Base-by-base conservation (phyloP, 176 grass and related monocot species). In the Aechmea fasciata region DNA sequence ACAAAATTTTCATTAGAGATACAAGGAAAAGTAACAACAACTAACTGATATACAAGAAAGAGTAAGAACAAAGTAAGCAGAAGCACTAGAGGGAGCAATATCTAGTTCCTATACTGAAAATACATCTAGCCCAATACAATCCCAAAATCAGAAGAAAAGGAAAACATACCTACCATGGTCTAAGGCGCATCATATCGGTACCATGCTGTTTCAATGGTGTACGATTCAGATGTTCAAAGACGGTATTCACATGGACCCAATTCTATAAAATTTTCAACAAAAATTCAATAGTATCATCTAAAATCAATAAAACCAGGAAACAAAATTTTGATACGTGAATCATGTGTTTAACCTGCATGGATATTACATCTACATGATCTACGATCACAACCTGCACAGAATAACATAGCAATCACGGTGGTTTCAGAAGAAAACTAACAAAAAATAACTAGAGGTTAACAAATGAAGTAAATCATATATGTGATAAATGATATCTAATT, bases 111-210 rank as follows among this genome's bases (percentile, higher is more conserved):
- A 41, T 6, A 41, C 33, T 41, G 33, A 41, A 41, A 41, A 41
- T 5, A 41, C 33, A 41, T 7, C 33, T 41, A 6, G 33, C 33
- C 33, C 3, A 41, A 4, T 41, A 7, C 33, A 68, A 63, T 13
- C 41, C n/a, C 80, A 5, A 8, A 20, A 63, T 63, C 24, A 48
- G 69, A 47, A 47, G 10, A 75, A 75, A 83, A n/a, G 25, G 50
- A 48, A 25, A 87, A 54, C 55, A 29, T 25, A 78, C 81, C 15
- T 83, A 96, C 93, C 93, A 97, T 72, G 81, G 89, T 62, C 93
- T 92, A 69, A 97, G 85, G 52, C 93, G 83, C 93, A 96, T 96
- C 78, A 96, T 78, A 78, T 92, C 85, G 68, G 89, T 87, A 63
- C 87, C 93, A 85, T 92, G 93, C 76, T 92, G 83, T 73, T 90